Conservation (phyloP, 2,329 filamentous ascomycete genomes). For the Passalora sequoiae region DNA sequence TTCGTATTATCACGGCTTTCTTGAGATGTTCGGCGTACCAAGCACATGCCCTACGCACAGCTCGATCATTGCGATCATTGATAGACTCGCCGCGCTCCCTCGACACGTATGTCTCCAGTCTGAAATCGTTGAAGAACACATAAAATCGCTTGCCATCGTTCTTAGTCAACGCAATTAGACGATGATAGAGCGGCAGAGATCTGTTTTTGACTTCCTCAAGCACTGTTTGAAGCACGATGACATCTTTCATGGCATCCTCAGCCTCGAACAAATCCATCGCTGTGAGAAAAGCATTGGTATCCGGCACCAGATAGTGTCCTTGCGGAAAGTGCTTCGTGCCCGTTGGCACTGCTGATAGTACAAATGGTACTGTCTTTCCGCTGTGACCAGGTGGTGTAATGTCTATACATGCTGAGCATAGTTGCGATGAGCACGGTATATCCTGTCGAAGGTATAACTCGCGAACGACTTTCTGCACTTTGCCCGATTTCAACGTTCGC, state of each 20-base stretch:
- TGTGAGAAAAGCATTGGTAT: conserved; percentile 91
- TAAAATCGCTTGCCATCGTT: conserved; percentile 97
- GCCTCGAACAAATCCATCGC: conserved; percentile 98
- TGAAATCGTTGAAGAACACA: conserved; percentile 98
- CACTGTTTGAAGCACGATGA: conserved; percentile 93
- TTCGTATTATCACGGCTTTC: conserved; percentile 53
- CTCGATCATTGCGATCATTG: conserved; percentile 93
- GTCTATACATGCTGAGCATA: conserved; percentile 72
- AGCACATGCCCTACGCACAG: conserved; percentile 75
- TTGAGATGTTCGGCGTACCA: conserved; percentile 86
- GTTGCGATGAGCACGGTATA: conserved; percentile 90
- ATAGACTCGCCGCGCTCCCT: conserved; percentile 75
- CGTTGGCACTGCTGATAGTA: conserved; percentile 82
- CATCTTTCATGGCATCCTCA: conserved; percentile 85
- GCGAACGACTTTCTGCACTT: conserved; percentile 97
- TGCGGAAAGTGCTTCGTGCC: conserved; percentile 75
- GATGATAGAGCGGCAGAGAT: conserved; percentile 90
- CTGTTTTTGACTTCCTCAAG: conserved; percentile 93
- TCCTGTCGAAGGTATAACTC: conserved; percentile 95
- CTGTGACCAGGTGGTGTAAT: conserved; percentile 71
- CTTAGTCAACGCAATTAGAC: conserved; percentile 81
- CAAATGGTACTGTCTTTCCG: conserved; percentile 71
- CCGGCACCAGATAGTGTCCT: conserved; percentile 90
- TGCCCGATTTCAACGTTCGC: conserved; percentile 87
- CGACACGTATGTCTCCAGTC: conserved; percentile 79